These are phyloP conservation scores for Thelonectria blattea DNA, from an alignment of 2,329 filamentous ascomycete genomes.

Conservation along the genomic window DNA sequence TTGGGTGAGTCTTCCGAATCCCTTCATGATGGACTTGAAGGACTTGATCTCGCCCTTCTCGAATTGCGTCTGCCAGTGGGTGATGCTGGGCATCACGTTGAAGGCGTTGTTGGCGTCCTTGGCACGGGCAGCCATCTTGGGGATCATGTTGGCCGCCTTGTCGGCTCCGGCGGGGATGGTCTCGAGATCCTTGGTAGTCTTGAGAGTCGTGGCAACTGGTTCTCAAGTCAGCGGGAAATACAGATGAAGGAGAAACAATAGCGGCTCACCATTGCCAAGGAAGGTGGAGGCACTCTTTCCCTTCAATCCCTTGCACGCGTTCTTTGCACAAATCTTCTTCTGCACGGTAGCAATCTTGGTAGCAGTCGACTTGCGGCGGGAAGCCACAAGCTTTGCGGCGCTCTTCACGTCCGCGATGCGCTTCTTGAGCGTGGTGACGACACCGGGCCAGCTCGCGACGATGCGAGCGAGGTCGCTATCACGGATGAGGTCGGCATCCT, in stretches of 20 bases:
- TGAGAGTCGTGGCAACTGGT: background rate
- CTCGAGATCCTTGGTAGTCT: background rate
- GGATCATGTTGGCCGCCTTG: background rate
- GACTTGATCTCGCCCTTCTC: conserved; percentile 7
- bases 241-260: background rate
- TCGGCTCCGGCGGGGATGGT: background rate
- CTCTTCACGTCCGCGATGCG: conserved; percentile 13
- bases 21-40: conserved; percentile 1
- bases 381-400: conserved; percentile 11
- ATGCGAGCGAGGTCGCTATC: conserved; percentile 16
- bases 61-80: background rate
- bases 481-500: conserved; percentile 11
- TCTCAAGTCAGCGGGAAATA: background rate
- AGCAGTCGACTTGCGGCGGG: conserved; percentile 11
- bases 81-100: background rate
- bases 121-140: background rate
- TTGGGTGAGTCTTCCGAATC: background rate
- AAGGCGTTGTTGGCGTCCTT: background rate
- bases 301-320: conserved; percentile 12
- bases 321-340: conserved; percentile 6
- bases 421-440: conserved; percentile 13
- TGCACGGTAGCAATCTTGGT: conserved; percentile 8
- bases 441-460: conserved; percentile 16
- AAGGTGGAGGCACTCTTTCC: background rate
- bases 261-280: background rate